phyloP scores from a whole-genome alignment of 2,329 filamentous ascomycete genomes.

The Ilyonectria mors-panacis region DNA sequence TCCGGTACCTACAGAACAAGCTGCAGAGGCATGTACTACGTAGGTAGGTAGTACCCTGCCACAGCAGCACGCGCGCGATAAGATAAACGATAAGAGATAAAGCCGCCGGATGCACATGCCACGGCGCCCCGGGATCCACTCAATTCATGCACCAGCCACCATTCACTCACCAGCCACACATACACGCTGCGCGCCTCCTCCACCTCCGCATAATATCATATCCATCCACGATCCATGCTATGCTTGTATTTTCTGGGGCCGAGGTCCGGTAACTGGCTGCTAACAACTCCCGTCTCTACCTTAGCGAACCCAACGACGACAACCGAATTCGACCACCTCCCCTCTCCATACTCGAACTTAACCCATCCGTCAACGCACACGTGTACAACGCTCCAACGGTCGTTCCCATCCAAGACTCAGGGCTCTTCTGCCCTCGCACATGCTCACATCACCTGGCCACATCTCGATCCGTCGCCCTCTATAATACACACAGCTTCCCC shows the following conservation, averaged over 20 bases:
- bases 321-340: constrained; percentile 15
- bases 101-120: too few relatives aligned
- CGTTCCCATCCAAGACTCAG: constrained; percentile 11
- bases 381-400: constrained; percentile 2
- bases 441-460: constrained; percentile 11
- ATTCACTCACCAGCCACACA: constrained; percentile 1
- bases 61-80: background rate
- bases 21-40: too few relatives aligned
- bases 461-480: constrained; percentile 9
- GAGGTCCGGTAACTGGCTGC: constrained; percentile 26
- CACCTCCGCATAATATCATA: constrained; percentile 21
- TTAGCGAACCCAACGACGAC: constrained; percentile 5
- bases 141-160: background rate
- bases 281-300: constrained; percentile 15
- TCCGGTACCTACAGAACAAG: background rate
- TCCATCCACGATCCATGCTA: constrained; percentile 30
- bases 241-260: constrained; percentile 31
- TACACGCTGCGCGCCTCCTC: background rate
- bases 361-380: background rate
- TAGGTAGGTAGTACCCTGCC: too few relatives aligned
- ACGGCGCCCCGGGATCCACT: too few relatives aligned
- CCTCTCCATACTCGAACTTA: constrained; percentile 11
- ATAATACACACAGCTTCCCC: constrained; percentile 16
- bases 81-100: background rate
- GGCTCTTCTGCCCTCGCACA: constrained; percentile 18